Conservation (phyloP, 805 yeast genomes). For the Metschnikowia sp. region DNA sequence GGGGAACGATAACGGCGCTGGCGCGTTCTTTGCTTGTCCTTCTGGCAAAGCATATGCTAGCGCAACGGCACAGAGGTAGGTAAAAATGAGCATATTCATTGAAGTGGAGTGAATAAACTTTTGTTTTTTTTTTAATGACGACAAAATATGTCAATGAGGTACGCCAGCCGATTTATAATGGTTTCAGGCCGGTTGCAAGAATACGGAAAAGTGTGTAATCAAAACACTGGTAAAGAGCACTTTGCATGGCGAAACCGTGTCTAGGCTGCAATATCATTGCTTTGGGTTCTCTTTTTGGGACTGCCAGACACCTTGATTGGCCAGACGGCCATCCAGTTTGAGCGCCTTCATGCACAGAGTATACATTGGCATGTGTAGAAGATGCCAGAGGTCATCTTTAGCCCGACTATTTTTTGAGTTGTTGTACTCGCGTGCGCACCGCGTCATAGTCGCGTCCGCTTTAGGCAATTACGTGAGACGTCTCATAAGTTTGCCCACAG, state of each 20-base stretch:
- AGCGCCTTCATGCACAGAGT: too few relatives aligned
- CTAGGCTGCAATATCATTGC: too few relatives aligned
- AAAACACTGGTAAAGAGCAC: too few relatives aligned
- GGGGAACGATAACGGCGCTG: slow-evolving; percentile 7
- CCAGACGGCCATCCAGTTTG: too few relatives aligned
- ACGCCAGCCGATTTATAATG: too few relatives aligned
- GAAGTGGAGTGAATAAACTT: neutral
- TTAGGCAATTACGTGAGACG: slow-evolving; percentile 5
- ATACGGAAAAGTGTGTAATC: too few relatives aligned
- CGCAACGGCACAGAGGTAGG: neutral
- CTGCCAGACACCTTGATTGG: too few relatives aligned
- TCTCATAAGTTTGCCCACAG: neutral
- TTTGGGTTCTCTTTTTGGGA: too few relatives aligned
- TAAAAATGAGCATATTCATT: neutral
- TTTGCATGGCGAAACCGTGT: too few relatives aligned
- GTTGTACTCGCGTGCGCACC: neutral
- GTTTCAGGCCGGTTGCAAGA: too few relatives aligned
- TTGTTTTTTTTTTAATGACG: neutral
- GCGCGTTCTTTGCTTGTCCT: neutral
- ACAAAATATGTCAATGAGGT: too few relatives aligned
- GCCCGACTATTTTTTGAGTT: neutral
- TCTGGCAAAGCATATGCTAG: neutral
- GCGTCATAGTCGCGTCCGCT: slow-evolving; percentile 4
- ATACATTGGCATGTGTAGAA: too few relatives aligned
- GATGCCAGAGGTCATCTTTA: neutral